Base-by-base conservation (phyloP, 2,329 filamentous ascomycete genomes). In the Monosporascus sp. region DNA sequence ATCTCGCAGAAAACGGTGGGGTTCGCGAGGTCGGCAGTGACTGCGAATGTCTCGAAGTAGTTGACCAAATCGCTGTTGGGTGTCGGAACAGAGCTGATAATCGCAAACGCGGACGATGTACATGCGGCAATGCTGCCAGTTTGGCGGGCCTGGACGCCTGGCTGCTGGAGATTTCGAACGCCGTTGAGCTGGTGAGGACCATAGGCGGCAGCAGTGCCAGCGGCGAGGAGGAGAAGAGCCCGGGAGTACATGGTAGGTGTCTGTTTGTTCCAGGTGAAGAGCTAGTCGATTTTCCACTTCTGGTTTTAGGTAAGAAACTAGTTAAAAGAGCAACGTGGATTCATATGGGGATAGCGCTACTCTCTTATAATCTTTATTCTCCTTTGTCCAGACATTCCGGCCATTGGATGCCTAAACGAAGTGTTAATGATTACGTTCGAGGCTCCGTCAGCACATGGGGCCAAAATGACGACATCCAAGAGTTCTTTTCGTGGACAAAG, bases 191-290 rank as follows among this genome's bases (percentile, higher is more conserved):
- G 56, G 19, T 51, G 7, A 1, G 61, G 60, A 41, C 40, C 48
- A 51, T 54, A 59, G 1, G 61, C 61, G 17, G 43, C 31, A 26
- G 56, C 59, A 19, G 52, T 58, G 41, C 60, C 60, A 19, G 60
- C 59, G 20, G 59, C 52, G 24, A 61, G 2, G 22, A 55, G 51
- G 40, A 61, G n/a, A 11, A 55, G 37, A 24, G 31, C 40, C 36
- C 50, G 48, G 38, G 52, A 53, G 36, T 57, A 50, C 60, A 62
- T 62, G n/a, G 53, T 61, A 34, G 36, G 31, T 36, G 20, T 51
- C 3, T 27, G 26, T 37, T n/a, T 43, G 27, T 44, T 48, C 31
- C 5, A 34, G 31, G 14, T 14, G 31, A 34, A 34, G 11, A 34
- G 5, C 14, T 34, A 11, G 9, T 34, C 31, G 11, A 34, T 5